phyloP scores from a whole-genome alignment of 1,284 basidiomycete species.

The Retiboletus flavoniger region DNA sequence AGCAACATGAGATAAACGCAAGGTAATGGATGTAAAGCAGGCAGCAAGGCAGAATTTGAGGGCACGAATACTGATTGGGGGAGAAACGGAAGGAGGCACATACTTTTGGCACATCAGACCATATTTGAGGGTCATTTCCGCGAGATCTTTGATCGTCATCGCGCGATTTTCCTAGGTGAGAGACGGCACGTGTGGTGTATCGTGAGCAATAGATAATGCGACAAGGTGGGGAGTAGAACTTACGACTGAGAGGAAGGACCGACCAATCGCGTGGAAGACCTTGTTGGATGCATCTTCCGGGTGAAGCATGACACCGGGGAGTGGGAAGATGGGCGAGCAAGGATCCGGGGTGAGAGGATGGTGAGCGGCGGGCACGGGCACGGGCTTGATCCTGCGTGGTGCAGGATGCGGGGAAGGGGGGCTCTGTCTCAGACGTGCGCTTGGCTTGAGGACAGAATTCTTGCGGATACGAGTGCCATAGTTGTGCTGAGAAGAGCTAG shows the following conservation, averaged over 20 bases:
- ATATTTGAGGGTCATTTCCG: conserved; percentile 61
- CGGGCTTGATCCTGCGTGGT: conserved; percentile 41
- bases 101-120: conserved; percentile 75
- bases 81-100: conserved; percentile 30
- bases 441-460: conserved; percentile 51
- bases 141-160: conserved; percentile 80
- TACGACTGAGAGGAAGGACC: conserved; percentile 69
- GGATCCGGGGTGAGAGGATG: conserved; percentile 16
- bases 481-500: conserved; percentile 24
- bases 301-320: conserved; percentile 61
- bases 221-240: conserved; percentile 33
- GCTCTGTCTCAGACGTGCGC: conserved; percentile 47
- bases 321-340: conserved; percentile 47
- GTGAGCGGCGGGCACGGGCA: conserved; percentile 23
- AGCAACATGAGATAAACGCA: conserved; percentile 17
- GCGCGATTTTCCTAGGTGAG: conserved; percentile 64
- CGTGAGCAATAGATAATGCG: conserved; percentile 12
- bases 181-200: conserved; percentile 13
- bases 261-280: conserved; percentile 67
- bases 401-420: conserved; percentile 31
- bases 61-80: conserved; percentile 6
- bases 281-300: conserved; percentile 68
- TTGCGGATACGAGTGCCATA: conserved; percentile 60
- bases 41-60: background rate
- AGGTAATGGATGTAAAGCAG: conserved; percentile 12